These are phyloP conservation scores for Xylaria sp. DNA, from an alignment of 2,329 filamentous ascomycete species.

Conservation along the genomic window DNA sequence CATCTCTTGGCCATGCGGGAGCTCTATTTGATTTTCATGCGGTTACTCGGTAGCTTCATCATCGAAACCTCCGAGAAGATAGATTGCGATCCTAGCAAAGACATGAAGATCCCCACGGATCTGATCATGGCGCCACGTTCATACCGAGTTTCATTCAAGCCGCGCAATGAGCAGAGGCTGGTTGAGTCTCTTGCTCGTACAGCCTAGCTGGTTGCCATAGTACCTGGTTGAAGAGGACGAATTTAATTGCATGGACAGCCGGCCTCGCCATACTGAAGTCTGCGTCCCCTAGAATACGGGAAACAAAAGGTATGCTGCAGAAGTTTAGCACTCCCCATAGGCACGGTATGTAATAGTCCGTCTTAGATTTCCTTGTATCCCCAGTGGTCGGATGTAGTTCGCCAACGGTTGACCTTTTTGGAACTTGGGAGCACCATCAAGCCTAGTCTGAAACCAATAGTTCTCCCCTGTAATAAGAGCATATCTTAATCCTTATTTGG, in stretches of 20 bases:
- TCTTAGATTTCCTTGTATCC: not conserved
- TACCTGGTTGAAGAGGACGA: not conserved
- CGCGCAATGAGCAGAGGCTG: conserved; percentile 40
- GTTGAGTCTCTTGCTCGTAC: conserved; percentile 31
- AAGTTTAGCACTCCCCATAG: not conserved
- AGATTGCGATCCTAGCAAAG: conserved; percentile 44
- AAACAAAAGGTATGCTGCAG: not conserved
- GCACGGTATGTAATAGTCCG: not conserved
- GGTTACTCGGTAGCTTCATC: conserved; percentile 44
- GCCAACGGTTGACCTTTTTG: not conserved
- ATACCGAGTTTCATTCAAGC: conserved; percentile 44
- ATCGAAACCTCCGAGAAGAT: conserved; percentile 40
- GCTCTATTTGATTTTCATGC: conserved; percentile 49
- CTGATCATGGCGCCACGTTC: conserved; percentile 45
- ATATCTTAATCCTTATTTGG: not conserved
- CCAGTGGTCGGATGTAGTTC: not conserved
- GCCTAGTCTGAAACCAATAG: not conserved
- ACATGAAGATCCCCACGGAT: conserved; percentile 47
- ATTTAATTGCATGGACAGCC: not conserved
- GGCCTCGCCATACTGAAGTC: not conserved
- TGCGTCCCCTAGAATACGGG: not conserved
- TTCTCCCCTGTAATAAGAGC: not conserved
- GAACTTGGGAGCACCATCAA: not conserved
- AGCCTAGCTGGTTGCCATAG: not conserved
- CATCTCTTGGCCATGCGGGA: conserved; percentile 47